Conservation (phyloP, 2,329 filamentous ascomycete species). For the Ceratocystis ficicola region DNA sequence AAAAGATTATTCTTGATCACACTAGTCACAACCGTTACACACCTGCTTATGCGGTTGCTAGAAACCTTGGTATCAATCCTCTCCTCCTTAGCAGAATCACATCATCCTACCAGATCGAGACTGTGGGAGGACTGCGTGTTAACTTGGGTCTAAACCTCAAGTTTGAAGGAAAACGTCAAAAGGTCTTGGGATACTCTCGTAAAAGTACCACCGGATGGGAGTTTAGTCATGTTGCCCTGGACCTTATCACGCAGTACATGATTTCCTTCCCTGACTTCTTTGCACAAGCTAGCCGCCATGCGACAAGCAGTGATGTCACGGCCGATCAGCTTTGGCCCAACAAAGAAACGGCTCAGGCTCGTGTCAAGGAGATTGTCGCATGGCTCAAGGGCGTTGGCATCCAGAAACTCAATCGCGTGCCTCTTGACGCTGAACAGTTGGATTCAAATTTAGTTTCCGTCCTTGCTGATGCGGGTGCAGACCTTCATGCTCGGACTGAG, state of each 20-base stretch:
- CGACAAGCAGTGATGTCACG: constrained; percentile 68
- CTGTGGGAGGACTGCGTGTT: constrained; percentile 64
- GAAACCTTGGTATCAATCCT: constrained; percentile 67
- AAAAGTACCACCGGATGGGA: constrained; percentile 85
- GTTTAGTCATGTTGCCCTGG: constrained; percentile 74
- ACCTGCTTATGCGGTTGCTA: constrained; percentile 81
- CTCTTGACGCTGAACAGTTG: constrained; percentile 88
- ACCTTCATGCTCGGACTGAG: constrained; percentile 34
- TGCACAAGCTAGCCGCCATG: constrained; percentile 71
- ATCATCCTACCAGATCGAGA: constrained; percentile 75
- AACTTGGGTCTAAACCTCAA: constrained; percentile 94
- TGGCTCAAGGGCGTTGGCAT: constrained; percentile 90
- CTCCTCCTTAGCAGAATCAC: constrained; percentile 91
- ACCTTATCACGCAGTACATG: constrained; percentile 80
- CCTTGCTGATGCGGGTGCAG: constrained; percentile 56
- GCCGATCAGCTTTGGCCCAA: constrained; percentile 79
- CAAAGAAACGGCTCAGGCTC: constrained; percentile 55
- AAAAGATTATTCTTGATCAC: constrained; percentile 56
- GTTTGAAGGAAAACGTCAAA: constrained; percentile 89
- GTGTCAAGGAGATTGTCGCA: constrained; percentile 83
- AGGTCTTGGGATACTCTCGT: constrained; percentile 89
- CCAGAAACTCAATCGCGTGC: constrained; percentile 89
- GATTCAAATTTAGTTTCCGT: constrained; percentile 78
- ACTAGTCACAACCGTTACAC: constrained; percentile 63
- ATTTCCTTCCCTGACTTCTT: constrained; percentile 91